These are phyloP conservation scores for Hypoxylon sp. DNA, from an alignment of 2,329 filamentous ascomycete genomes.

Conservation along the genomic window DNA sequence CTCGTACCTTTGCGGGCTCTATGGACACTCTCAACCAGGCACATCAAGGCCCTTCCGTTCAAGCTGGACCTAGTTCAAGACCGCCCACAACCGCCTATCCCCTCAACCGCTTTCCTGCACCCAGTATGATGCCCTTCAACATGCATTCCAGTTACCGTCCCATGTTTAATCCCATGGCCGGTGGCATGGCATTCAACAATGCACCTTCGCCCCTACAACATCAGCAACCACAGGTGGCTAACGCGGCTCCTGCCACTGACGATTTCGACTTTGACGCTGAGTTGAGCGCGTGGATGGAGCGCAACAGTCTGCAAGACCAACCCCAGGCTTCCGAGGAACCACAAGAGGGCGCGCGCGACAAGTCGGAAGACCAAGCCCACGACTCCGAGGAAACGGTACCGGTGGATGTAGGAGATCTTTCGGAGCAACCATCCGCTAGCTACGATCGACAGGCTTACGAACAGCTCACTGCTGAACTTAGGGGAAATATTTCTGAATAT, in stretches of 20 bases:
- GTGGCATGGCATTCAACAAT: background rate
- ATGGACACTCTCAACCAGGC: background rate
- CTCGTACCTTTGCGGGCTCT: background rate
- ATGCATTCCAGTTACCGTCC: background rate
- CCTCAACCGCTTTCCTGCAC: background rate
- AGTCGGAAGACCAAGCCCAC: background rate
- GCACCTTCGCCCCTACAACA: background rate
- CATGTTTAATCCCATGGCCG: background rate
- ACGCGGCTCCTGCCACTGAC: background rate
- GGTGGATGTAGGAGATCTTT: background rate
- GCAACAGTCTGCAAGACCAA: slow-evolving; percentile 8
- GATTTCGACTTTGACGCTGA: slow-evolving; percentile 32
- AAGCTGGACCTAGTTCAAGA: background rate
- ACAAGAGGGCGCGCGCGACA: background rate
- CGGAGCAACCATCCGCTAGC: too few relatives aligned
- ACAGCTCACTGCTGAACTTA: too few relatives aligned
- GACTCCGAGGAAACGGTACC: background rate
- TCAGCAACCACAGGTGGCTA: background rate
- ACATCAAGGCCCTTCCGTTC: background rate
- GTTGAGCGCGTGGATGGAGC: slow-evolving; percentile 20
- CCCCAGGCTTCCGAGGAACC: background rate
- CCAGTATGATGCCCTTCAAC: background rate
- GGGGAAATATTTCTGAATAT: too few relatives aligned
- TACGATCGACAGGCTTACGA: background rate
- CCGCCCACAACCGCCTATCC: background rate